These are phyloP conservation scores for Escallonia herrerae DNA, from an alignment of 129 eudicot species.

Conservation along the genomic window DNA sequence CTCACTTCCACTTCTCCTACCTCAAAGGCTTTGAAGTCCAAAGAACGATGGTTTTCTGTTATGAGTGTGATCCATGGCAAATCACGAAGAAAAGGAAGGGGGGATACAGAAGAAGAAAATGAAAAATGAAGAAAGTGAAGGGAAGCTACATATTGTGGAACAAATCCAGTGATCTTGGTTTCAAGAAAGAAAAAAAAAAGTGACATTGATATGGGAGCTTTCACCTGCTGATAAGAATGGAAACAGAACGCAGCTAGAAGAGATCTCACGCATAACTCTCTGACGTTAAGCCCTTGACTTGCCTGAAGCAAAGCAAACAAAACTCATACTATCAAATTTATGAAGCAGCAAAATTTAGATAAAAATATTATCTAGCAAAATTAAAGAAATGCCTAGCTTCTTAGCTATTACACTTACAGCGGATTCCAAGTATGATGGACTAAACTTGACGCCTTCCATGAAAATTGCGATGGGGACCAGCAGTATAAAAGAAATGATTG, in stretches of 20 bases:
- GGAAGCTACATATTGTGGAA: neutral
- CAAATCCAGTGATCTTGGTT: neutral
- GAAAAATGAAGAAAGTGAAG: neutral
- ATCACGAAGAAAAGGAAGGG: no score
- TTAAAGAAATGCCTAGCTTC: neutral
- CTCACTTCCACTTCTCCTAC: no score
- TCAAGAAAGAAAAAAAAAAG: neutral
- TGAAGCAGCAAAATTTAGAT: neutral
- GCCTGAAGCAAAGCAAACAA: constrained; percentile 35
- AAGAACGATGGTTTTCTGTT: no score
- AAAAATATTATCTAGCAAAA: neutral
- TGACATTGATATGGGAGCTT: neutral
- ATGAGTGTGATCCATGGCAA: no score
- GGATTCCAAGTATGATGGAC: constrained; percentile 57
- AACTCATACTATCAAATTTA: constrained; percentile 1
- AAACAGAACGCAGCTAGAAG: constrained; percentile 76
- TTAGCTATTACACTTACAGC: constrained; percentile 45
- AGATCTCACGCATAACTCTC: constrained; percentile 51
- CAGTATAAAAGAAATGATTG: constrained; percentile 51
- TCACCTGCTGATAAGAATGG: constrained; percentile 93
- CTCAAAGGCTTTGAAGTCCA: no score
- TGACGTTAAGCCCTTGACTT: constrained; percentile 58
- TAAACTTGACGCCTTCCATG: constrained; percentile 72
- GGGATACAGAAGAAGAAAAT: no score
- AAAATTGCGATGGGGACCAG: constrained; percentile 54